Percentiles rank a stretch among this genome's conserved stretches.
These are phyloP conservation scores for Trapa bicornis DNA, from an alignment of 345 rosid genomes.

Conservation along the genomic window DNA sequence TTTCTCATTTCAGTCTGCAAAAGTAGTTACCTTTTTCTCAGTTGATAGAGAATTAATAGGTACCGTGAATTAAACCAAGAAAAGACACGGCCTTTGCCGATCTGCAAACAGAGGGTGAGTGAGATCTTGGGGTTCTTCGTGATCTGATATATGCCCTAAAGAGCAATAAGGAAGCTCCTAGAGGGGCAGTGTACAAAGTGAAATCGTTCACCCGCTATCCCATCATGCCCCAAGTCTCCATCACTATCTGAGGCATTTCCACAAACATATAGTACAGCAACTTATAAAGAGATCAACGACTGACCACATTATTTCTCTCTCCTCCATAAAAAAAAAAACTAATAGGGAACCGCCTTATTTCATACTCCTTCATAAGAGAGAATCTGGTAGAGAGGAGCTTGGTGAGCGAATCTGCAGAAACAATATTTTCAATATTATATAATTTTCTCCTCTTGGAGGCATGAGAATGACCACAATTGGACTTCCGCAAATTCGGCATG, in stretches of 20 bases:
- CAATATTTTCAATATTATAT: no score
- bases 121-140: conserved; percentile 38
- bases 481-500: no score
- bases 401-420: conserved; percentile 31
- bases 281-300: neutral
- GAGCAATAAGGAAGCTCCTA: conserved; percentile 53
- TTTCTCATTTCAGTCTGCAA: neutral
- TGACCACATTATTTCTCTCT: neutral
- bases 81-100: conserved; percentile 48
- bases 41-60: neutral
- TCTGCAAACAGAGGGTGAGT: conserved; percentile 37
- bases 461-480: no score
- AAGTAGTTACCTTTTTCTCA: neutral
- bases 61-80: conserved; percentile 47
- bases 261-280: conserved; percentile 2
- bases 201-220: conserved; percentile 42
- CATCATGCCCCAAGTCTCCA: conserved; percentile 39
- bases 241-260: conserved; percentile 28
- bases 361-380: conserved; percentile 22
- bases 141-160: conserved; percentile 39
- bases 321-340: neutral
- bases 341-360: neutral
- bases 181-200: conserved; percentile 37
- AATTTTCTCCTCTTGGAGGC: no score
- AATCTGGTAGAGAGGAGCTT: conserved; percentile 48